Conservation (phyloP, 1,139 yeast genomes). For the Protomyces inouyei region DNA sequence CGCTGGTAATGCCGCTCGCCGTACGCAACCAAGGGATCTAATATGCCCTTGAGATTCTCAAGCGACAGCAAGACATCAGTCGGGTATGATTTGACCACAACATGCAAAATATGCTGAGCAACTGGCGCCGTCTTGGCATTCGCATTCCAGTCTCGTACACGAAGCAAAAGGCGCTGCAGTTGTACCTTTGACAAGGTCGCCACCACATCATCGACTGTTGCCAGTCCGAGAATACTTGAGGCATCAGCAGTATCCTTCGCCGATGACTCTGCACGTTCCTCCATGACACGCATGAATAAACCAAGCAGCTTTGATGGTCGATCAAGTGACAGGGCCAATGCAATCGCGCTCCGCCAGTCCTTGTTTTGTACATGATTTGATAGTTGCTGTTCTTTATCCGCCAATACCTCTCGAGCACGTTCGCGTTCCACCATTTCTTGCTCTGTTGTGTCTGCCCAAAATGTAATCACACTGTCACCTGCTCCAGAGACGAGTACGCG, state of each 20-base stretch:
- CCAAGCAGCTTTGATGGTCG: slow-evolving; percentile 80
- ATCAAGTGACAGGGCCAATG: slow-evolving; percentile 74
- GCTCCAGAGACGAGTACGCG: slow-evolving; percentile 75
- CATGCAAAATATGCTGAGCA: slow-evolving; percentile 69
- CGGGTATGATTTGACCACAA: slow-evolving; percentile 54
- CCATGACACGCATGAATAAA: slow-evolving; percentile 56
- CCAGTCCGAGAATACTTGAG: slow-evolving; percentile 55
- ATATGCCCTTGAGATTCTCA: slow-evolving; percentile 59
- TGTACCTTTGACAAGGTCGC: slow-evolving; percentile 56
- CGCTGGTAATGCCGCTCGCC: slow-evolving; percentile 78
- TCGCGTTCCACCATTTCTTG: slow-evolving; percentile 53
- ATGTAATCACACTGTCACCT: slow-evolving; percentile 85
- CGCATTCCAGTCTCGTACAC: slow-evolving; percentile 92
- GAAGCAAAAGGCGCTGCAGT: slow-evolving; percentile 55
- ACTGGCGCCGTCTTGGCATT: slow-evolving; percentile 74
- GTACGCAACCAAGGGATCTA: slow-evolving; percentile 78
- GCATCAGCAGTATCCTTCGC: slow-evolving; percentile 42
- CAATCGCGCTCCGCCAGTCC: slow-evolving; percentile 85
- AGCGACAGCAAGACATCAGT: slow-evolving; percentile 56
- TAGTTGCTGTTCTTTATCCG: slow-evolving; percentile 84
- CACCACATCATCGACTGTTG: slow-evolving; percentile 62
- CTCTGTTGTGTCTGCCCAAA: slow-evolving; percentile 85
- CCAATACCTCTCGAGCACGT: slow-evolving; percentile 48
- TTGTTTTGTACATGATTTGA: slow-evolving; percentile 63
- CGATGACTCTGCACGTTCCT: slow-evolving; percentile 27